These are phyloP conservation scores for Dendrobium nobile DNA, from an alignment of 106 monocot genomes.

Conservation along the genomic window DNA sequence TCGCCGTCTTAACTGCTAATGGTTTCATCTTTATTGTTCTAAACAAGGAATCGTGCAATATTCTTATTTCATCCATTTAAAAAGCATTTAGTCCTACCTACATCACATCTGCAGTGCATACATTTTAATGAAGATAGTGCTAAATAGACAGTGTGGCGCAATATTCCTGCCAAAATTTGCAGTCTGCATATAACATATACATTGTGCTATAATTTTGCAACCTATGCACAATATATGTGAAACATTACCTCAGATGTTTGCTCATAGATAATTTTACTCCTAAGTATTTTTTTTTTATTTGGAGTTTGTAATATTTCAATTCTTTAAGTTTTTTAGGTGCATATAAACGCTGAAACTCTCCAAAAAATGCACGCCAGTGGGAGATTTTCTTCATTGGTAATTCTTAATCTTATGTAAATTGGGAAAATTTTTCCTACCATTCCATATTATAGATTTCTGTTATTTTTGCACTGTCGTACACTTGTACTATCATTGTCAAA, in stretches of 20 bases:
- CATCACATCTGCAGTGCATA: too few species aligned
- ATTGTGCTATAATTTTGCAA: too few species aligned
- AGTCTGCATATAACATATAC: too few species aligned
- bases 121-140: too few species aligned
- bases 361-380: constrained; percentile 12
- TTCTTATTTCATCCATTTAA: too few species aligned
- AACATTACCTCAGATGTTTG: background rate
- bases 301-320: background rate
- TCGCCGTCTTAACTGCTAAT: too few species aligned
- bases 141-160: too few species aligned
- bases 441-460: background rate
- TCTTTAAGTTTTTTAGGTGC: constrained; percentile 26
- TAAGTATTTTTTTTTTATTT: background rate
- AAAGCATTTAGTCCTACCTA: too few species aligned
- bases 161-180: too few species aligned
- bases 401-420: background rate
- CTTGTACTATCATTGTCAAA: background rate
- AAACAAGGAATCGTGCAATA: too few species aligned
- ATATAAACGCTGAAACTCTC: constrained; percentile 40
- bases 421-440: background rate
- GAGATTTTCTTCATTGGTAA: constrained; percentile 37
- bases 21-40: too few species aligned
- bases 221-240: too few species aligned
- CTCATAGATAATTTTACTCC: background rate
- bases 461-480: background rate